Evolutionary conservation across 73 alveolate species (phyloP).

Genomic region (Uronychia binucleata): DNA sequence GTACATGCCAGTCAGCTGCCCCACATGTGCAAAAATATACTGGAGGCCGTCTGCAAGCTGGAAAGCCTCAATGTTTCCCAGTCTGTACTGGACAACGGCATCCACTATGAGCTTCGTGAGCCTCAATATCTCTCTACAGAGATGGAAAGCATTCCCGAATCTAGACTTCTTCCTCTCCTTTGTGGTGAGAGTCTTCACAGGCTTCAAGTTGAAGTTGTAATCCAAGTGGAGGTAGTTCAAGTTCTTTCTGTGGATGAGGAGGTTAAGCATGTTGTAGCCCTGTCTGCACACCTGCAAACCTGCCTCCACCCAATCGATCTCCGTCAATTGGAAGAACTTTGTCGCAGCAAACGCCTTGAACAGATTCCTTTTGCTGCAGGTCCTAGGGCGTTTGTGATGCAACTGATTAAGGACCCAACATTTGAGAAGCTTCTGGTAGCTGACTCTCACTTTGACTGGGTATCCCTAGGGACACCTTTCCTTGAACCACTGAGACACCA

Average conservation of each 20-base stretch:
- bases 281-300: conserved; percentile 99
- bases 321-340: conserved; percentile 99
- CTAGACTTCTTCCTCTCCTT: conserved; percentile 99
- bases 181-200: conserved; percentile 99
- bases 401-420: conserved; percentile 98
- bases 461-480: conserved; percentile 98
- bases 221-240: conserved; percentile 99
- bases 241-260: conserved; percentile 99
- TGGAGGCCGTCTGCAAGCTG: conserved; percentile 99
- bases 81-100: conserved; percentile 98
- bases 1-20: conserved; percentile 99
- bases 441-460: conserved; percentile 99
- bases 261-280: conserved; percentile 99
- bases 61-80: conserved; percentile 99
- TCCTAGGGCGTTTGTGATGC: conserved; percentile 96
- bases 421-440: conserved; percentile 98
- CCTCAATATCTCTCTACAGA: conserved; percentile 99
- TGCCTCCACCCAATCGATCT: conserved; percentile 99
- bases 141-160: conserved; percentile 99
- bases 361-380: conserved; percentile 94
- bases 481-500: conserved; percentile 98
- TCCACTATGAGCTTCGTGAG: conserved; percentile 97
- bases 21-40: conserved; percentile 99
- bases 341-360: conserved; percentile 98
- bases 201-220: conserved; percentile 99